These are phyloP conservation scores for Guyanaporus albipodus DNA, from an alignment of 768 basidiomycete genomes.

Conservation along the genomic window DNA sequence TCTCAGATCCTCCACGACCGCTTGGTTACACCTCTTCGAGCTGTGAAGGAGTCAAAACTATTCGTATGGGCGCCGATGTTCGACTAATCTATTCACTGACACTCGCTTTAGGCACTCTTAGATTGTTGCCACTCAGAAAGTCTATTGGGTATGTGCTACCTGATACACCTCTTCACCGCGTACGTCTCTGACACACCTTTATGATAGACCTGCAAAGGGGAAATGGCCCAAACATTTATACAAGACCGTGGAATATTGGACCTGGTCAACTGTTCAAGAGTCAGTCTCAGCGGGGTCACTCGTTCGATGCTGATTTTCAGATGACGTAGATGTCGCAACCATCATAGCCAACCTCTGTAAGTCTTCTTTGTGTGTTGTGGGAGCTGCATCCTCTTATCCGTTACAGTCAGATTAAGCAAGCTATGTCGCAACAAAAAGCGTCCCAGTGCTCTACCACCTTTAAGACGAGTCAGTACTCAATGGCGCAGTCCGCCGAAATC, in stretches of 20 bases:
- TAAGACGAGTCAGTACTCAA: constrained; percentile 7
- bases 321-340: constrained; percentile 5
- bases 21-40: constrained; percentile 18
- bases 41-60: constrained; percentile 16
- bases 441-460: not conserved
- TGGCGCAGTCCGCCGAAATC: constrained; percentile 4
- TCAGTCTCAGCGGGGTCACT: not conserved
- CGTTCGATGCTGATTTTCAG: not conserved
- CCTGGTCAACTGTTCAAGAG: constrained; percentile 17
- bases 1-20: constrained; percentile 18
- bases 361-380: not conserved
- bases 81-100: not conserved
- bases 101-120: constrained; percentile 19
- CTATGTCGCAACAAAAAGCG: not conserved
- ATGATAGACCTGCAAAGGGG: constrained; percentile 20
- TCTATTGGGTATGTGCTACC: constrained; percentile 17
- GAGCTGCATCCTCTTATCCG: not conserved
- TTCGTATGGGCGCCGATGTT: constrained; percentile 10
- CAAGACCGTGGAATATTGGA: constrained; percentile 13
- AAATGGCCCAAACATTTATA: constrained; percentile 11
- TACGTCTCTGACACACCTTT: too few relatives aligned
- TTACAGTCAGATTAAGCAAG: constrained; percentile 11
- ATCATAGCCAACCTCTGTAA: constrained; percentile 8
- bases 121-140: constrained; percentile 32
- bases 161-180: not conserved